Evolutionary conservation across 331 rosid genomes (phyloP).

Genomic region (Malus hybrid): DNA sequence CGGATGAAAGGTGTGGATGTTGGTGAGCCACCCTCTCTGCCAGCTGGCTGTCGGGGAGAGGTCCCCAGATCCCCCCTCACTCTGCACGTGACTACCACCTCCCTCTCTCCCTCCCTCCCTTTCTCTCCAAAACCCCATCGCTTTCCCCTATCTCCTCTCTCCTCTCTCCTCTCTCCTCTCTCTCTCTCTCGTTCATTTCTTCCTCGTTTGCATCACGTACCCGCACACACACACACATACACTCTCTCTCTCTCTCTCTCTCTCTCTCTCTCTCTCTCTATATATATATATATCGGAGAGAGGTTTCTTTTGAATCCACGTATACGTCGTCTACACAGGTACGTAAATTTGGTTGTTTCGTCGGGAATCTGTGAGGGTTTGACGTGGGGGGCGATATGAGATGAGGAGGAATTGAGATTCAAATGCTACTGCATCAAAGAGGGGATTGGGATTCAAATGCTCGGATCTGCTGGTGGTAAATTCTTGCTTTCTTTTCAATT

Average conservation of each 20-base stretch:
- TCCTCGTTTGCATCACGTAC: slow-evolving; percentile 5
- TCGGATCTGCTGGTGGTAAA: slow-evolving; percentile 80
- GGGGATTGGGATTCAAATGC: slow-evolving; percentile 41
- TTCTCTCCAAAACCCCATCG: too few species aligned
- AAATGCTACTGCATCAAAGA: slow-evolving; percentile 23
- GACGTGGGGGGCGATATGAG: slow-evolving; percentile 6
- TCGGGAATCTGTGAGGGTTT: slow-evolving; percentile 12
- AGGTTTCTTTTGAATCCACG: neutral
- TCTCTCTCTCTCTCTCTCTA: too few species aligned
- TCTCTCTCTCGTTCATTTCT: slow-evolving; percentile 17
- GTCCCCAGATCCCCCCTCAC: slow-evolving; percentile 59
- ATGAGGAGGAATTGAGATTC: slow-evolving; percentile 41
- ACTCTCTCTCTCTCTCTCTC: too few species aligned
- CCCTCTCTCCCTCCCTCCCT: slow-evolving; percentile 1
- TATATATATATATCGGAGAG: neutral
- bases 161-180: slow-evolving; percentile 8
- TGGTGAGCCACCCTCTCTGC: slow-evolving; percentile 88
- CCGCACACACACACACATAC: too few species aligned
- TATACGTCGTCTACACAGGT: neutral
- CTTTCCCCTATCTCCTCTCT: neutral
- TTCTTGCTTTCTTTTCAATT: neutral
- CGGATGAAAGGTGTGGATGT: slow-evolving; percentile 85
- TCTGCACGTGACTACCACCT: slow-evolving; percentile 71
- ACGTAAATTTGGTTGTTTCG: neutral
- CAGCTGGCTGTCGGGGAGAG: slow-evolving; percentile 91